Conservation (phyloP, 345 rosid species). For the Anacardium occidentale region DNA sequence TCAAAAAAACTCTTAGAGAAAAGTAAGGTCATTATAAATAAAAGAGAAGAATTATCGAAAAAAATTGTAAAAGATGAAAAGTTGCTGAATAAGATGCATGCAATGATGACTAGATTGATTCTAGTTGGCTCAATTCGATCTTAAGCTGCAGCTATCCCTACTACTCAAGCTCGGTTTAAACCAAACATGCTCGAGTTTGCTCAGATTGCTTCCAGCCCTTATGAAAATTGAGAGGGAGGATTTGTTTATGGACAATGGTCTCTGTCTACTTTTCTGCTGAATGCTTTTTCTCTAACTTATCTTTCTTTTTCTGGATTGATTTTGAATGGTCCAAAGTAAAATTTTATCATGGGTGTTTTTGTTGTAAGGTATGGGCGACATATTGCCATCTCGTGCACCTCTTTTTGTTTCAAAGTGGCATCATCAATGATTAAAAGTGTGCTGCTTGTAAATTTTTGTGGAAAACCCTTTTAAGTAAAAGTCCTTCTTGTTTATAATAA, state of each 20-base stretch:
- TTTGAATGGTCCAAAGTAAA: conserved; percentile 67
- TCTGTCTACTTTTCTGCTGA: conserved; percentile 18
- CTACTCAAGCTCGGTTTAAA: too few relatives aligned
- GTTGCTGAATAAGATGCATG: too few relatives aligned
- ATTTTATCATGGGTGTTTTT: conserved; percentile 28
- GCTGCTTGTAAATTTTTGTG: neutral
- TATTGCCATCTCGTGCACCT: conserved; percentile 50
- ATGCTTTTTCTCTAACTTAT: conserved; percentile 31
- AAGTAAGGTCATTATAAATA: too few relatives aligned
- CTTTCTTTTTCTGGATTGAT: conserved; percentile 29
- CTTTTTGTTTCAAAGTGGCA: conserved; percentile 24
- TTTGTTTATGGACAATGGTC: neutral
- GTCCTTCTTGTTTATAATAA: neutral
- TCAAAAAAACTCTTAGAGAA: too few relatives aligned
- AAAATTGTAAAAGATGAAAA: too few relatives aligned
- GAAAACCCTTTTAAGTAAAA: conserved; percentile 2
- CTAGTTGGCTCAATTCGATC: too few relatives aligned
- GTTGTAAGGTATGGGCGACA: conserved; percentile 55
- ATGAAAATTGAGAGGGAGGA: neutral
- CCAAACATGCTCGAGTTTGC: too few relatives aligned
- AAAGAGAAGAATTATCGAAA: too few relatives aligned
- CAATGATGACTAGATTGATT: too few relatives aligned
- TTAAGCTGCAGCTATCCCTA: too few relatives aligned
- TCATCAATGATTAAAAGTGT: too few relatives aligned
- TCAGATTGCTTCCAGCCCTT: too few relatives aligned